A percentile compares a stretch with the other conserved stretches of the same genome.
Evolutionary conservation across 805 yeast genomes (phyloP).

Genomic region (Myxozyma lipomycoides): DNA sequence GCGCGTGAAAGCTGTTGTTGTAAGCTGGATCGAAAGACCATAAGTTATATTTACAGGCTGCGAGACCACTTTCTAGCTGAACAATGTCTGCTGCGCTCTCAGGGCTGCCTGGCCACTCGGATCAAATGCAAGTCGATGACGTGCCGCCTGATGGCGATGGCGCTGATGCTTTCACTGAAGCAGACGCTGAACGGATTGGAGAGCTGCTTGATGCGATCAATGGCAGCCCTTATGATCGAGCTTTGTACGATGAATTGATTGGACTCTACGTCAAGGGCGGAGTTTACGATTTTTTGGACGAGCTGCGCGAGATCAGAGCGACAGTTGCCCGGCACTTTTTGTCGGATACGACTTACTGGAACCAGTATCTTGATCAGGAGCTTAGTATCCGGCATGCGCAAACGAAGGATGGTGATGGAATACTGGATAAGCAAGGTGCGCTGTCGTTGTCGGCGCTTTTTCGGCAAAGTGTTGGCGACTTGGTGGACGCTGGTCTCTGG

Average conservation of each 20-base stretch:
- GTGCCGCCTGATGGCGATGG: not conserved
- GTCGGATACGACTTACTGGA: conserved; percentile 16
- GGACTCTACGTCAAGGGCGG: conserved; percentile 13
- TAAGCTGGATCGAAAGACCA: too few relatives aligned
- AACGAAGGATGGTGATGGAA: not conserved
- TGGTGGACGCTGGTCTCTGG: conserved; percentile 21
- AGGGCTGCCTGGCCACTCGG: too few relatives aligned
- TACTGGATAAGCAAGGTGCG: conserved; percentile 7
- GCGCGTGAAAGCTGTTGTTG: too few relatives aligned
- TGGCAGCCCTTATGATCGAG: conserved; percentile 10
- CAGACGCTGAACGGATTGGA: conserved; percentile 23
- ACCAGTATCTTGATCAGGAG: conserved; percentile 20
- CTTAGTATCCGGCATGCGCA: not conserved
- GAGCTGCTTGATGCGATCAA: conserved; percentile 13
- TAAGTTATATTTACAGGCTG: too few relatives aligned
- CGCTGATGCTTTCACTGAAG: conserved; percentile 11
- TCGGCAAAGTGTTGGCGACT: conserved; percentile 17
- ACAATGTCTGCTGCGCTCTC: too few relatives aligned
- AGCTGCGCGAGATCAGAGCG: conserved; percentile 16
- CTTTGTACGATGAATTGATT: conserved; percentile 14
- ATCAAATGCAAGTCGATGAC: not conserved
- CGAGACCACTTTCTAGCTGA: too few relatives aligned
- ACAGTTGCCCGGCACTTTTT: conserved; percentile 14
- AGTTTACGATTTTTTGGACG: conserved; percentile 13
- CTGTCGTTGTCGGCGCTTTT: conserved; percentile 10